Percentiles rank a stretch among this genome's conserved stretches.
These are phyloP conservation scores for Chlorella ohadii DNA, from an alignment of 139 green algal genomes.

Conservation along the genomic window DNA sequence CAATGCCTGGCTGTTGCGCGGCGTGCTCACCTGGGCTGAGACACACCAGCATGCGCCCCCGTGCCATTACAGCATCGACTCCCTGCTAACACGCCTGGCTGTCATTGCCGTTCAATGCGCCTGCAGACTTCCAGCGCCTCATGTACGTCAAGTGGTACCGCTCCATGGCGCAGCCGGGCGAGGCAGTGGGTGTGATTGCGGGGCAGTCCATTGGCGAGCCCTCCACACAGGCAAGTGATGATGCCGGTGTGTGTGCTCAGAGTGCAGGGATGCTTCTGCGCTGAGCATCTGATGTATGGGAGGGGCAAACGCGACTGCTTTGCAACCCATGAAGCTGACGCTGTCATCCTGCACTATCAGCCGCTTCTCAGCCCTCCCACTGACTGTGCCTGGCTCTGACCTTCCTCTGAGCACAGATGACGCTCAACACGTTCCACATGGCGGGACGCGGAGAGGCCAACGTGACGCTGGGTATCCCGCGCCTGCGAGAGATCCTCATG, in stretches of 20 bases:
- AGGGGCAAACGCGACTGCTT: too few relatives aligned
- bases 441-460: conserved; percentile 94
- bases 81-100: too few relatives aligned
- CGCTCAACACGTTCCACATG: conserved; percentile 98
- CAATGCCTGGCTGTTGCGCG: too few relatives aligned
- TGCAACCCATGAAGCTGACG: too few relatives aligned
- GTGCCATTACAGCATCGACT: too few relatives aligned
- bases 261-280: too few relatives aligned
- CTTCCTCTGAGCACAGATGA: conserved; percentile 75
- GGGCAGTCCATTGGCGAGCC: conserved; percentile 95
- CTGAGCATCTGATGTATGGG: too few relatives aligned
- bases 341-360: too few relatives aligned
- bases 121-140: conserved; percentile 66
- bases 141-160: conserved; percentile 93
- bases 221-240: conserved; percentile 67
- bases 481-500: conserved; percentile 97
- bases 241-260: too few relatives aligned
- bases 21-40: too few relatives aligned
- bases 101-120: too few relatives aligned
- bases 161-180: conserved; percentile 78
- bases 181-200: conserved; percentile 95
- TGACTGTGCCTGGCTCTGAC: background rate
- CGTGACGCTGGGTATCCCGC: conserved; percentile 97
- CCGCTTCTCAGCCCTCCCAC: background rate
- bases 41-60: too few relatives aligned